These are phyloP conservation scores for Exidia glandulosa DNA, from an alignment of 768 basidiomycete genomes.

Conservation along the genomic window DNA sequence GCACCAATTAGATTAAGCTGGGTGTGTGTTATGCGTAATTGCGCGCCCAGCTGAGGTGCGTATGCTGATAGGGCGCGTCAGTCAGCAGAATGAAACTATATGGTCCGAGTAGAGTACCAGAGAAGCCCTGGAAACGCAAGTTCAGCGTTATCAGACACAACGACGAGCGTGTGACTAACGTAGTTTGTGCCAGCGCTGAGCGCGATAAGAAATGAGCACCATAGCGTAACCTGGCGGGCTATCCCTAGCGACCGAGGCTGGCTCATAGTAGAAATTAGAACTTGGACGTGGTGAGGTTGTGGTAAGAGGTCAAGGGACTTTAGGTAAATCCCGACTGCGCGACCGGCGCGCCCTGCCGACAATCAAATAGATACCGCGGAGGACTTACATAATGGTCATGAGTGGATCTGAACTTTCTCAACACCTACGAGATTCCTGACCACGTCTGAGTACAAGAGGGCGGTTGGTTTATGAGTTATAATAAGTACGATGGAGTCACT, in stretches of 20 bases:
- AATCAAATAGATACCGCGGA: too few species aligned
- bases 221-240: conserved; percentile 36
- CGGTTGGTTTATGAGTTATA: too few species aligned
- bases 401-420: too few species aligned
- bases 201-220: conserved; percentile 48
- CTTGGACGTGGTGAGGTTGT: too few species aligned
- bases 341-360: too few species aligned
- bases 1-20: conserved; percentile 66
- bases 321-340: too few species aligned
- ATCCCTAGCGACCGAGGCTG: background rate
- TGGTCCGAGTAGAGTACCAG: conserved; percentile 16
- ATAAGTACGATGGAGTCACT: too few species aligned
- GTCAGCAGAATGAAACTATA: background rate
- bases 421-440: too few species aligned
- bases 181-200: conserved; percentile 65
- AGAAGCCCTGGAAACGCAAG: conserved; percentile 20
- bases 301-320: too few species aligned
- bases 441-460: too few species aligned
- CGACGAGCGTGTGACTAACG: conserved; percentile 31
- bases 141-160: background rate
- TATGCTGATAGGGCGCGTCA: conserved; percentile 43
- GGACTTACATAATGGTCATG: too few species aligned
- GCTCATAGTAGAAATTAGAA: too few species aligned
- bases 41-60: conserved; percentile 74
- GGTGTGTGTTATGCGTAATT: conserved; percentile 65